phyloP scores from a whole-genome alignment of 345 rosid genomes.

The Corchorus olitorius region DNA sequence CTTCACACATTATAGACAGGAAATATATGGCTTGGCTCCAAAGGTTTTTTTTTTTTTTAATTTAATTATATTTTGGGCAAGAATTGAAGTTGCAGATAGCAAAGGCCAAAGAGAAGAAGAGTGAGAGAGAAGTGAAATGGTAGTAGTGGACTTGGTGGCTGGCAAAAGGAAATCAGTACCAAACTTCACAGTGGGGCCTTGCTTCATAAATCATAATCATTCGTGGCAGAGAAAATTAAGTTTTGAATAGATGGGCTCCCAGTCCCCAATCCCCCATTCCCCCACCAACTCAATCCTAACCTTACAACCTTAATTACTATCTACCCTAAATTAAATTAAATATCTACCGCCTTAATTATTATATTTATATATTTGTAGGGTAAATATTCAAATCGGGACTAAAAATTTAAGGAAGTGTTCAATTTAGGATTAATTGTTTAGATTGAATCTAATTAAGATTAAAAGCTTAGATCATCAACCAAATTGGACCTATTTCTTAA shows the following conservation, averaged over 20 bases:
- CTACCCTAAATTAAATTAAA: neutral
- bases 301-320: neutral
- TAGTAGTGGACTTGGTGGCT: slow-evolving; percentile 14
- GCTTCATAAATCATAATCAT: slow-evolving; percentile 13
- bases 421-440: no score
- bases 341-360: neutral
- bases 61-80: no score
- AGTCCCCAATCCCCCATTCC: neutral
- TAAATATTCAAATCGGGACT: no score
- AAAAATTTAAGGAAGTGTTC: no score
- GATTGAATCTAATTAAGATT: no score
- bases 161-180: slow-evolving; percentile 18
- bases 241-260: neutral
- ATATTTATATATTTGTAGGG: no score
- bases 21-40: no score
- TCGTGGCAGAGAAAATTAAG: slow-evolving; percentile 14
- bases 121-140: neutral
- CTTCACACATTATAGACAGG: no score
- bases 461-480: no score
- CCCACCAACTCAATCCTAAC: neutral
- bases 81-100: no score
- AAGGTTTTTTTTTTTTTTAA: no score
- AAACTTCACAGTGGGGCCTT: slow-evolving; percentile 11
- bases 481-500: no score
- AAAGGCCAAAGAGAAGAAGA: neutral